Evolutionary conservation across 192 early-diverging fungal genomes (phyloP).

Genomic region (Rhizoclosmatium sp.): DNA sequence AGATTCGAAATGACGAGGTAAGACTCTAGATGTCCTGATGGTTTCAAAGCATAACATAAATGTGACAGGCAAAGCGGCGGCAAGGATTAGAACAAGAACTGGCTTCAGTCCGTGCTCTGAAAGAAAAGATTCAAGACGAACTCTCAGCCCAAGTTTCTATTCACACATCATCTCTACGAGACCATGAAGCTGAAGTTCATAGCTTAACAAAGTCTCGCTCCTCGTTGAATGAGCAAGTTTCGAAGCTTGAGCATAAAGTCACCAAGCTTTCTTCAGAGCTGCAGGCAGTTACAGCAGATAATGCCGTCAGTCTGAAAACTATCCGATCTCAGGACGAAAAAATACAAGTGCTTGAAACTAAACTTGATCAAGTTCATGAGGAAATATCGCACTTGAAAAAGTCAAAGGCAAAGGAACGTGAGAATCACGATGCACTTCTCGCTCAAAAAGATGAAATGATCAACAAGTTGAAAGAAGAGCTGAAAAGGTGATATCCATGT

Average conservation of each 20-base stretch:
- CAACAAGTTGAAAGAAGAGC: slow-evolving; percentile 44
- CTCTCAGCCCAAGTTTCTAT: slow-evolving; percentile 27
- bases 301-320: slow-evolving; percentile 28
- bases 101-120: slow-evolving; percentile 22
- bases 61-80: slow-evolving; percentile 38
- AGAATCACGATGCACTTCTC: not conserved
- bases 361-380: slow-evolving; percentile 35
- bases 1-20: slow-evolving; percentile 34
- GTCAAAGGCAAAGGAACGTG: slow-evolving; percentile 27
- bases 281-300: not conserved
- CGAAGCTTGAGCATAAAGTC: slow-evolving; percentile 41
- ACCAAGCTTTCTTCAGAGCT: slow-evolving; percentile 6
- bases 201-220: slow-evolving; percentile 30
- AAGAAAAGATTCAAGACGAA: slow-evolving; percentile 43
- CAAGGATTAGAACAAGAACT: slow-evolving; percentile 48
- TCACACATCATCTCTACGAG: slow-evolving; percentile 29
- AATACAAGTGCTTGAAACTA: slow-evolving; percentile 20
- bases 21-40: not conserved
- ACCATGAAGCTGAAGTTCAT: slow-evolving; percentile 50
- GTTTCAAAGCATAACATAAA: not conserved
- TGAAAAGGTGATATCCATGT: slow-evolving; percentile 34
- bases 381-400: slow-evolving; percentile 30
- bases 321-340: slow-evolving; percentile 25
- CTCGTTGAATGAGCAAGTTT: slow-evolving; percentile 42
- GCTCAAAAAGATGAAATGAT: slow-evolving; percentile 38